Conservation (phyloP, 2,329 filamentous ascomycete genomes). For the Aspergillus terreus region DNA sequence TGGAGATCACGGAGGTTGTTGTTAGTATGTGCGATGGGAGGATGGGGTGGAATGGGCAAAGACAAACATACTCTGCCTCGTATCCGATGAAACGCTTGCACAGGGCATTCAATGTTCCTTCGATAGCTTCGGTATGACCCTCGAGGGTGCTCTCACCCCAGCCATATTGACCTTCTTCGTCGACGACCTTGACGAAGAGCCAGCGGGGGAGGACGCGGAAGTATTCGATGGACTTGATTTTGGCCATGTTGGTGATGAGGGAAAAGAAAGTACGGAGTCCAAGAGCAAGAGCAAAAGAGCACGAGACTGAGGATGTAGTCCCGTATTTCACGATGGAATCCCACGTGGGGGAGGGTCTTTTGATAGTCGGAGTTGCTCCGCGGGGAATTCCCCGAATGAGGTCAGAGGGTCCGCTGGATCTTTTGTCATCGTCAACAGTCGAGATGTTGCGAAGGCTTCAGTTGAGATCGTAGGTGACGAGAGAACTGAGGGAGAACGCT, state of each 20-base stretch:
- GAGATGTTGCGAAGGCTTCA: too few species aligned
- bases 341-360: not conserved
- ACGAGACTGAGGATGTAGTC: not conserved
- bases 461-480: too few species aligned
- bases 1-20: conserved; percentile 26
- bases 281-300: not conserved
- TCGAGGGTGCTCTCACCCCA: conserved; percentile 75
- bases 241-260: conserved; percentile 48
- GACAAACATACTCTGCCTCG: conserved; percentile 62
- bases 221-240: conserved; percentile 65
- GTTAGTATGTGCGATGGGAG: not conserved
- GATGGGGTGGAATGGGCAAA: not conserved
- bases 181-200: conserved; percentile 74
- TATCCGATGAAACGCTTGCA: conserved; percentile 59
- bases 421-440: not conserved
- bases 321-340: not conserved
- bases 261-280: not conserved
- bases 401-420: not conserved
- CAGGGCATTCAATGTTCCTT: conserved; percentile 68
- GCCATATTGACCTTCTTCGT: conserved; percentile 60
- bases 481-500: too few species aligned
- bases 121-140: conserved; percentile 69
- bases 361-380: not conserved
- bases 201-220: conserved; percentile 72
- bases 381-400: not conserved